Evolutionary conservation across 1,139 yeast species (phyloP), one percentile per base, ranked within the genome.

Genomic region (Sugiyamaella japonica): DNA sequence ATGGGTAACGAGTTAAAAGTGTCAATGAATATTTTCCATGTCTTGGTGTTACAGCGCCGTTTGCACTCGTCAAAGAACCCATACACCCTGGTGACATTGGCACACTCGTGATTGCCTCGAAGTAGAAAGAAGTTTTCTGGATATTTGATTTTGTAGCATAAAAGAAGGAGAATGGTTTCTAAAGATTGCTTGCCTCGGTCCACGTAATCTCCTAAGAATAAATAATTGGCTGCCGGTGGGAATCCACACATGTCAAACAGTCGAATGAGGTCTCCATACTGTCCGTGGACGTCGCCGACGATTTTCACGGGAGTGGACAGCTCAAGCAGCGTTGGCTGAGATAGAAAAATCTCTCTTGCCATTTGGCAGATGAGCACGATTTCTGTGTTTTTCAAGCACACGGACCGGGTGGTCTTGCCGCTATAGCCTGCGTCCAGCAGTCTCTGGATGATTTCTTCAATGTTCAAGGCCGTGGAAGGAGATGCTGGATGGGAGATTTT

Each of bases 21-120:
- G 73, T 93, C 98, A 63, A 91, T 85, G 67, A 93, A 91, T 31
- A 85, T 74, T 68, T 90, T 89, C 98, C 98, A 93, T 0, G 95
- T 89, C 70, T 90, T 91, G 66, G 90, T 84, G 70, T 87, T 89
- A 69, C 95, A 86, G 63, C 97, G 81, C 66, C 97, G 82, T 71
- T 93, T 93, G 75, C 98, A 93, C 72, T 93, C 99, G 73, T 93
- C 98, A 70, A 89, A 93, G 68, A 93, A 93, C 4, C 99, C 98
- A 69, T 93, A 93, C 29, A 93, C 96, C 62, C 96, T 79, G 2
- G 98, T 93, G 49, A 93, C 96, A 67, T 87, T 89, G 23, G 98
- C 98, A 73, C 97, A 89, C 74, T 93, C 98, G 72, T 93, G 99
- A 71, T 93, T 93, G 15, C 99, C 98, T 64, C 99, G 78, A 54